A percentile compares a stretch with the other conserved stretches of the same genome.
phyloP scores from a whole-genome alignment of 768 basidiomycete species.

The Gautieria morchelliformis region DNA sequence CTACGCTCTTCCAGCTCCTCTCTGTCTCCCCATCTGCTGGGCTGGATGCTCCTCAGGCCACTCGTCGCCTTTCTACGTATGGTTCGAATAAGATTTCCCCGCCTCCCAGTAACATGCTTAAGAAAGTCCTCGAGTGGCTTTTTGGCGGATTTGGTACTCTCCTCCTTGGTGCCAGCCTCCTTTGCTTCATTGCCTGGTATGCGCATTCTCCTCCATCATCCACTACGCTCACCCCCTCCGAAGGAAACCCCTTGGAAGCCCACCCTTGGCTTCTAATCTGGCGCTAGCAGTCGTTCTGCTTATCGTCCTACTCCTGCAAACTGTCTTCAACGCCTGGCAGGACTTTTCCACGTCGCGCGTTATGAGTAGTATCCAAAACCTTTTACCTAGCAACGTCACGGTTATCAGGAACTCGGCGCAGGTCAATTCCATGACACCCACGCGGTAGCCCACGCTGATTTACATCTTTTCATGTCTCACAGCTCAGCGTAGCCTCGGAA shows the following conservation, averaged over 20 bases:
- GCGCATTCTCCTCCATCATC: neutral
- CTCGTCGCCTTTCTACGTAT: constrained; percentile 31
- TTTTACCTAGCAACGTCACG: constrained; percentile 55
- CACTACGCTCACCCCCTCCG: constrained; percentile 8
- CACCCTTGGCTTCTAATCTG: constrained; percentile 45
- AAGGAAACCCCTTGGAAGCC: constrained; percentile 53
- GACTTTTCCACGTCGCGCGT: constrained; percentile 49
- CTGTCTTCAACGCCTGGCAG: constrained; percentile 39
- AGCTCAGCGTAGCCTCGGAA: constrained; percentile 41
- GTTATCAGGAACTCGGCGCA: constrained; percentile 44
- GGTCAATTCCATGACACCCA: constrained; percentile 9
- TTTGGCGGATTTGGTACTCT: constrained; percentile 45
- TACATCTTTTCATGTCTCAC: constrained; percentile 12
- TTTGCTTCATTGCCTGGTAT: constrained; percentile 46
- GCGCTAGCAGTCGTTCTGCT: constrained; percentile 51
- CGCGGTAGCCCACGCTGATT: neutral
- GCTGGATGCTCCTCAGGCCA: constrained; percentile 39
- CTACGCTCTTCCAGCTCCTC: constrained; percentile 35
- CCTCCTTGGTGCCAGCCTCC: constrained; percentile 34
- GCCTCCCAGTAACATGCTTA: constrained; percentile 32
- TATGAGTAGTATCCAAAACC: constrained; percentile 55
- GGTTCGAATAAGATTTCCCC: constrained; percentile 46
- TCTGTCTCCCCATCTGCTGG: constrained; percentile 36
- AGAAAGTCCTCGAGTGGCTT: constrained; percentile 40
- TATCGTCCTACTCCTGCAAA: constrained; percentile 29